Percentiles rank a stretch among this genome's conserved stretches.
phyloP scores from a whole-genome alignment of 1,284 basidiomycete species.

The Earliella scabrosa region DNA sequence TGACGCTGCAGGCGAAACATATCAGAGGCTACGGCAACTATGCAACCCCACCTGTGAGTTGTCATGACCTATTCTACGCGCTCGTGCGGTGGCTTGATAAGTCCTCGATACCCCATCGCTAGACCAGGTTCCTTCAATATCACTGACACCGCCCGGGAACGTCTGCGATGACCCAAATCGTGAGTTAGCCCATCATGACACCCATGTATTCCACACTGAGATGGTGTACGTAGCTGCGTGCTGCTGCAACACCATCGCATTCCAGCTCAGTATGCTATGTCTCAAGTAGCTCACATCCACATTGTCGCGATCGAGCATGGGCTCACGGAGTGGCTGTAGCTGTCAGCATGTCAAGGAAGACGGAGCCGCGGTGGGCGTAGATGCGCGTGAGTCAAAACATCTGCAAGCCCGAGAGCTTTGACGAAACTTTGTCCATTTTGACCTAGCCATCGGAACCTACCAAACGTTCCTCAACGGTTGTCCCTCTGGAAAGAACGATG shows the following conservation, averaged over 20 bases:
- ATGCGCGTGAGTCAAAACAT: neutral
- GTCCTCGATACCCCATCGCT: neutral
- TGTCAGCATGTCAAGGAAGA: neutral
- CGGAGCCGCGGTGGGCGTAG: neutral
- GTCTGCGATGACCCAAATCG: neutral
- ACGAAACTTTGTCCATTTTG: too few species aligned
- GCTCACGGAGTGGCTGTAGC: neutral
- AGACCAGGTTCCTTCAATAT: conserved; percentile 1
- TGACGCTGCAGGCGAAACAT: conserved; percentile 10
- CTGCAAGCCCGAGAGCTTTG: too few species aligned
- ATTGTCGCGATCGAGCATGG: neutral
- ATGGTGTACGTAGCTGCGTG: neutral
- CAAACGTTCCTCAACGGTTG: neutral
- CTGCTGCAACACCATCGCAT: conserved; percentile 9
- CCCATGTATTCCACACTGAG: neutral
- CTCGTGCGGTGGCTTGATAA: too few species aligned
- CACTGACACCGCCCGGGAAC: neutral
- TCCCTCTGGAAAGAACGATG: neutral
- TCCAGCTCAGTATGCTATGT: conserved; percentile 10
- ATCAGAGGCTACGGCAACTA: conserved; percentile 8
- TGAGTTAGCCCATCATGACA: neutral
- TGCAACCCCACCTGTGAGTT: conserved; percentile 9
- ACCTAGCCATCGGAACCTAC: neutral
- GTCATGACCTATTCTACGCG: too few species aligned
- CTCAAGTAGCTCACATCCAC: neutral